These are phyloP conservation scores for Alternaria angustiovoidea DNA, from an alignment of 2,329 filamentous ascomycete species.

Conservation along the genomic window DNA sequence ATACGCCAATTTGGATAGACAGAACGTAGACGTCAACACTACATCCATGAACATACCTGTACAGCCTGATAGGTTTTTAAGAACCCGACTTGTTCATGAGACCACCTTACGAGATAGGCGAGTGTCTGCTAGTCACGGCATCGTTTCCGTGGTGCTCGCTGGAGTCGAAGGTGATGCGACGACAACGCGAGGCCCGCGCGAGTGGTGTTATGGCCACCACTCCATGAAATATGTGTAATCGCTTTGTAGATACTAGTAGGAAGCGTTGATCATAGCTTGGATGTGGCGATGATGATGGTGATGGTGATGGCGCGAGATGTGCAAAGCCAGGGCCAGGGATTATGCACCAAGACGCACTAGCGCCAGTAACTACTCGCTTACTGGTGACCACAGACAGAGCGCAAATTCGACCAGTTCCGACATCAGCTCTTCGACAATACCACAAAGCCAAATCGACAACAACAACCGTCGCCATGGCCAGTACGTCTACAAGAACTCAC, in stretches of 20 bases:
- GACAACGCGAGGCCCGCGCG: background rate
- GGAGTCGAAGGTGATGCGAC: background rate
- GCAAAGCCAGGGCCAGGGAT: background rate
- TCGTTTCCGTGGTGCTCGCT: background rate
- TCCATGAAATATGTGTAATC: background rate
- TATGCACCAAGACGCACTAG: constrained; percentile 14
- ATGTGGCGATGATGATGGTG: background rate
- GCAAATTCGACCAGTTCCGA: background rate
- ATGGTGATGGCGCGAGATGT: background rate
- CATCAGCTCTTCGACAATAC: constrained; percentile 37
- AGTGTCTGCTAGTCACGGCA: background rate
- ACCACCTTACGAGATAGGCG: background rate
- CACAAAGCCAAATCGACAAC: constrained; percentile 43
- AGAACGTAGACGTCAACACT: background rate
- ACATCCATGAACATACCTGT: background rate
- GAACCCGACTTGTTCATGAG: background rate
- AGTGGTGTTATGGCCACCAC: background rate
- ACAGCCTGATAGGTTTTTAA: background rate
- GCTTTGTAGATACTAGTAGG: background rate
- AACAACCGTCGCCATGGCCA: constrained; percentile 70
- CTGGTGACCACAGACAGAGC: constrained; percentile 14
- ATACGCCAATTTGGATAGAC: background rate
- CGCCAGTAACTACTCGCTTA: constrained; percentile 22
- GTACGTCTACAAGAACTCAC: constrained; percentile 59
- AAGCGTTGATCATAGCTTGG: background rate